phyloP scores from a whole-genome alignment of 306 rosid genomes.

The Vicia villosa region DNA sequence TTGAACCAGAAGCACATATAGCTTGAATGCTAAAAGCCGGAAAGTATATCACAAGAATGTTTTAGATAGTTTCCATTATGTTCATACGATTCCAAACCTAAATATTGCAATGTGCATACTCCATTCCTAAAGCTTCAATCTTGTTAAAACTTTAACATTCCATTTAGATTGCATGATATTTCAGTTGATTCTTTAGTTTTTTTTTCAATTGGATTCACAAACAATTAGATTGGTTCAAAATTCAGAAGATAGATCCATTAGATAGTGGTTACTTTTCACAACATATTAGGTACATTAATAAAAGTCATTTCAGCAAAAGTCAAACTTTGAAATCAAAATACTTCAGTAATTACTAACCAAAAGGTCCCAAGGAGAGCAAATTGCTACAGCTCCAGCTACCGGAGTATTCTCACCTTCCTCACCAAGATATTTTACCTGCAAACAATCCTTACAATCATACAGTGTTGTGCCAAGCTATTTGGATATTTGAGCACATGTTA shows the following conservation, averaged over 20 bases:
- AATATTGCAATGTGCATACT: background rate
- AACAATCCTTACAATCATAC: slow-evolving; percentile 32
- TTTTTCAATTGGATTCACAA: background rate
- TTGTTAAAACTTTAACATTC: background rate
- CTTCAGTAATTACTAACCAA: slow-evolving; percentile 77
- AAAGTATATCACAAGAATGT: slow-evolving; percentile 16
- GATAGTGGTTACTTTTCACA: slow-evolving; percentile 18
- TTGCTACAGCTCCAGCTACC: slow-evolving; percentile 86
- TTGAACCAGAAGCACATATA: slow-evolving; percentile 26
- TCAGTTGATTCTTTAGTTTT: background rate
- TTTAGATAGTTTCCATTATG: slow-evolving; percentile 25
- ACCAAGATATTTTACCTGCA: slow-evolving; percentile 92
- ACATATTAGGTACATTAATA: background rate
- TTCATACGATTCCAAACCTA: slow-evolving; percentile 6
- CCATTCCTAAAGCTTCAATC: background rate
- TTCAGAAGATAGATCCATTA: slow-evolving; percentile 2
- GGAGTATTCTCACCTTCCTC: slow-evolving; percentile 88
- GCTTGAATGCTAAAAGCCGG: slow-evolving; percentile 18
- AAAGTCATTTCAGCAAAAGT: slow-evolving; percentile 22
- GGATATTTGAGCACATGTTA: background rate
- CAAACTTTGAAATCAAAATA: slow-evolving; percentile 29
- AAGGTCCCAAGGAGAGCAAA: slow-evolving; percentile 98
- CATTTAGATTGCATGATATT: background rate
- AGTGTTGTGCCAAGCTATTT: slow-evolving; percentile 10
- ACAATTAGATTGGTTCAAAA: slow-evolving; percentile 3